A percentile compares a stretch with the other conserved stretches of the same genome.
These are phyloP conservation scores for Aspergillus fumigatiaffinis DNA, from an alignment of 2,329 filamentous ascomycete genomes.

Conservation along the genomic window DNA sequence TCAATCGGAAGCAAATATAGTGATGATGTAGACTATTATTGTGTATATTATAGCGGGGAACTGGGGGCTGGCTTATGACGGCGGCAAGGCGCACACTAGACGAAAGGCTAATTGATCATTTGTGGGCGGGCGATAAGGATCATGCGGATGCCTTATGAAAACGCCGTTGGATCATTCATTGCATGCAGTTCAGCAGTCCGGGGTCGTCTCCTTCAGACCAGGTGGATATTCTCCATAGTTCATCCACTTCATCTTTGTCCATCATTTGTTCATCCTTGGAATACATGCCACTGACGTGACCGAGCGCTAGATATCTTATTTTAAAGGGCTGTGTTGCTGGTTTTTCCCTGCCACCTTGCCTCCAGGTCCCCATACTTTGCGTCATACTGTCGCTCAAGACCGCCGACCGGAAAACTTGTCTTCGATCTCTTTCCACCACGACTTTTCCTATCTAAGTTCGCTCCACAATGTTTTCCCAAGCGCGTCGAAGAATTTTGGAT, in stretches of 20 bases:
- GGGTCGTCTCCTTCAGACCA: neutral
- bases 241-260: neutral
- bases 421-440: constrained; percentile 17
- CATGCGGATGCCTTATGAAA: neutral
- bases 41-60: neutral
- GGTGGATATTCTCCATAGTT: neutral
- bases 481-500: constrained; percentile 41
- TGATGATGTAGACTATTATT: too few species aligned
- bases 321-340: neutral
- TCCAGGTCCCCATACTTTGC: constrained; percentile 25
- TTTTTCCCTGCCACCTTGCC: constrained; percentile 4
- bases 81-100: neutral
- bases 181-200: neutral
- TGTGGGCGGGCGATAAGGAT: neutral
- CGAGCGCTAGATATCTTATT: neutral
- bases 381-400: constrained; percentile 35
- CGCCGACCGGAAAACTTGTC: constrained; percentile 23
- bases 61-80: neutral
- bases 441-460: constrained; percentile 15
- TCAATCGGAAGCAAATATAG: too few species aligned
- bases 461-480: constrained; percentile 38
- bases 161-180: neutral
- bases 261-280: neutral
- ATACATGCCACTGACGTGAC: neutral
- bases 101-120: neutral